Evolutionary conservation across 176 grass and related monocot genomes (phyloP).

Genomic region (Aegilops speltoides): DNA sequence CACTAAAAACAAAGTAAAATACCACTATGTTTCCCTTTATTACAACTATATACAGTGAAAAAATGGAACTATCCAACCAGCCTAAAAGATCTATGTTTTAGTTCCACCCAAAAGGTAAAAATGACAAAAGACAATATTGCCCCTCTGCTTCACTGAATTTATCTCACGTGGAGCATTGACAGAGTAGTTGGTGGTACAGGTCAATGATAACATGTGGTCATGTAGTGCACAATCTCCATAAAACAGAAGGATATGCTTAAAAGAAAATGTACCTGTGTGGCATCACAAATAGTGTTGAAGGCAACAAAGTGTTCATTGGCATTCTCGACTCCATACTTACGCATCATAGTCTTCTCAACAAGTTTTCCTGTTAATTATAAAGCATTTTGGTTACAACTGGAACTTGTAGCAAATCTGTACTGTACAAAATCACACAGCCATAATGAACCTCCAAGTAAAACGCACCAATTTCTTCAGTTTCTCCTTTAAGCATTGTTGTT

Average conservation of each 20-base stretch:
- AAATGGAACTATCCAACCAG: not conserved
- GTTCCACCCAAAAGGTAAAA: not conserved
- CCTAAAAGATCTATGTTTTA: not conserved
- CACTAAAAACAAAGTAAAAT: slow-evolving; percentile 12
- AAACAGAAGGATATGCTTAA: not conserved
- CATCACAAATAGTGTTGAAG: slow-evolving; percentile 99
- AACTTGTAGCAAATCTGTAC: not conserved
- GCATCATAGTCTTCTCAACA: slow-evolving; percentile 95
- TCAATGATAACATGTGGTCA: not conserved
- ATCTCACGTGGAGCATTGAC: not conserved
- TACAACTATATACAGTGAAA: slow-evolving; percentile 6
- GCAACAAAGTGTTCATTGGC: slow-evolving; percentile 81
- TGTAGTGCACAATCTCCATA: slow-evolving; percentile 5
- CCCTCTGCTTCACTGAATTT: not conserved
- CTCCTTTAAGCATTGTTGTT: slow-evolving; percentile 99
- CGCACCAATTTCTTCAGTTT: slow-evolving; percentile 96
- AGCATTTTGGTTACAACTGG: slow-evolving; percentile 6
- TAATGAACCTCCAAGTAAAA: slow-evolving; percentile 11
- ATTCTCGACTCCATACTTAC: slow-evolving; percentile 80
- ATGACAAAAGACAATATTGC: not conserved
- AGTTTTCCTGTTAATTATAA: slow-evolving; percentile 65
- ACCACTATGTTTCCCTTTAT: not conserved
- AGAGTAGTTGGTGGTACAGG: not conserved
- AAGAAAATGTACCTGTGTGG: slow-evolving; percentile 76
- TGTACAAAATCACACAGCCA: not conserved